Percentiles rank a stretch among this genome's conserved stretches.
Evolutionary conservation across 2,329 filamentous ascomycete species (phyloP).

Genomic region (Aspergillus viridinutans): DNA sequence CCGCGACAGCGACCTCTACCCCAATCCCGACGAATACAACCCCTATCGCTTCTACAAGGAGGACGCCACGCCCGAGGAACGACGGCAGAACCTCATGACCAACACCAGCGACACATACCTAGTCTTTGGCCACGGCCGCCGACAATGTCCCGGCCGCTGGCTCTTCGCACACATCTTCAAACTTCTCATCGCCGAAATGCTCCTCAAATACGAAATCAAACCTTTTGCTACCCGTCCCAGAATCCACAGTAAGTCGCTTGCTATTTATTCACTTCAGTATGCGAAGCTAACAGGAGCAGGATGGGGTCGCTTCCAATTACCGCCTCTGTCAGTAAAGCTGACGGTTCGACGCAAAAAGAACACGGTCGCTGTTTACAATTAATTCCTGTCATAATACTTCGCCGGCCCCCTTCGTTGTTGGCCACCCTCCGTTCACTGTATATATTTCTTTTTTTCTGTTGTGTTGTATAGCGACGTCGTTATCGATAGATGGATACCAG

Average conservation of each 20-base stretch:
- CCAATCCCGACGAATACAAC: slow-evolving; percentile 8
- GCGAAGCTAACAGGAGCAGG: not conserved
- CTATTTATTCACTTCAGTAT: not conserved
- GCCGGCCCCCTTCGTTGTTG: not conserved
- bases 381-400: not conserved
- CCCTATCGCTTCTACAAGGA: slow-evolving; percentile 10
- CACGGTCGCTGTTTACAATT: not conserved
- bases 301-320: slow-evolving; percentile 13
- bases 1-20: slow-evolving; percentile 11
- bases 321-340: slow-evolving; percentile 7
- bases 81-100: slow-evolving; percentile 5
- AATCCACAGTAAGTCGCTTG: slow-evolving; percentile 4
- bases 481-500: not conserved
- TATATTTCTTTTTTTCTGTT: not conserved
- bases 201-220: slow-evolving; percentile 12
- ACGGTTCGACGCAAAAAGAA: slow-evolving; percentile 8
- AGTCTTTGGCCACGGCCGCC: slow-evolving; percentile 12
- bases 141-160: slow-evolving; percentile 12
- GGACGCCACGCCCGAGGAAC: not conserved
- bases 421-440: not conserved
- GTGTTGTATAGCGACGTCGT: not conserved
- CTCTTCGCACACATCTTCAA: slow-evolving; percentile 12
- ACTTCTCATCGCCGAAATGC: slow-evolving; percentile 9
- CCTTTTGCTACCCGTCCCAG: slow-evolving; percentile 7
- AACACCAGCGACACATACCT: slow-evolving; percentile 10